Base-by-base conservation (phyloP, 176 grass and related monocot species). In the Zoysia pacifica region DNA sequence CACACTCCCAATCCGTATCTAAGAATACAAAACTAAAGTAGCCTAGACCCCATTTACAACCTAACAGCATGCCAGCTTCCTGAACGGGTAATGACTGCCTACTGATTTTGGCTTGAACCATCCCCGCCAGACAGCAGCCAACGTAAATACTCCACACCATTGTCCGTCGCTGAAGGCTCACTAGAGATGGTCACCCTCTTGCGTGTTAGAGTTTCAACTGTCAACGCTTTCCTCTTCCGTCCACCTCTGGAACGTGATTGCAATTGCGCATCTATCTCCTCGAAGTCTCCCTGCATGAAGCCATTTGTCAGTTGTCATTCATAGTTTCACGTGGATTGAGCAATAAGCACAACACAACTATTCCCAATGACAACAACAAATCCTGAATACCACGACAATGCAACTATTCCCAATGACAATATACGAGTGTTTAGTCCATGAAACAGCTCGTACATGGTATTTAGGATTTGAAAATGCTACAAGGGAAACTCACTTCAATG, bases 161-260 rank as follows among this genome's bases (percentile, higher is more conserved):
- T 74, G 0, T 82, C 81, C 20, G 83, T 50, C 0, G 50, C 46
- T 0, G 91, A 85, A 20, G 45, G 78, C 54, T 80, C 56, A 2
- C 58, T 9, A 0, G 74, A 16, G n/a, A 65, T 59, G 62, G 58
- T 83, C 7, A 93, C 85, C 82, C 85, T 79, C 81, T 90, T 93
- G 63, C 84, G 84, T 13, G 73, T 56, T 49, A 90, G 19, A 0
- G 63, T 87, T 65, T 93, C 87, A 11, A 87, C 78, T 0, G 77
- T 79, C 46, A 90, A 11, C 0, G 19, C 19, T 61, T 87, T 75
- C 73, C 87, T 79, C 84, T 93, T 93, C 15, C 84, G 45, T 5
- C 87, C 91, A 38, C 91, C 87, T 47, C 68, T 79, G 5, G 49
- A 56, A 36, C 67, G 84, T 1, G 69, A 48, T 41, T 5, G 77